phyloP scores from a whole-genome alignment of 208 protist species.

The Porcisia hertigi region DNA sequence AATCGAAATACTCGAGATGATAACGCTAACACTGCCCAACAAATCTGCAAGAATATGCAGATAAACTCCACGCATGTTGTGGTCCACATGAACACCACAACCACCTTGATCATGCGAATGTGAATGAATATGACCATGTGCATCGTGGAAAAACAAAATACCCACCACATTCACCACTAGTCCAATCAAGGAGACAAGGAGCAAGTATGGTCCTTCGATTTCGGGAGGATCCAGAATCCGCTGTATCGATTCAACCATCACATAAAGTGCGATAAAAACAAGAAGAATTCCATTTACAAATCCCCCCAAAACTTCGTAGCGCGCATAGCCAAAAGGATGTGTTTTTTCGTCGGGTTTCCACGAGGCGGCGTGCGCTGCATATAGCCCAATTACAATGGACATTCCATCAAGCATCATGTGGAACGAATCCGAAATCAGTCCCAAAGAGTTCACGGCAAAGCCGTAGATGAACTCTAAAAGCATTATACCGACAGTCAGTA shows the following conservation, averaged over 20 bases:
- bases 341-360: constrained; percentile 83
- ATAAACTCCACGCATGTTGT: constrained; percentile 88
- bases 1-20: constrained; percentile 80
- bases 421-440: constrained; percentile 96
- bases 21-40: constrained; percentile 85
- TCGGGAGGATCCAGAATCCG: constrained; percentile 77
- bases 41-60: constrained; percentile 91
- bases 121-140: constrained; percentile 55
- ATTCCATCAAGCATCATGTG: constrained; percentile 98
- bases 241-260: constrained; percentile 83
- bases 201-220: constrained; percentile 75
- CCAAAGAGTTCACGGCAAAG: constrained; percentile 71
- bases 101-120: constrained; percentile 44
- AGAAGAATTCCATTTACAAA: constrained; percentile 90
- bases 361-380: constrained; percentile 91
- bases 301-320: constrained; percentile 83
- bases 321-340: constrained; percentile 79
- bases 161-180: constrained; percentile 86
- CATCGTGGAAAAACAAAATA: constrained; percentile 84
- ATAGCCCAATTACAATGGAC: constrained; percentile 94
- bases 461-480: constrained; percentile 87
- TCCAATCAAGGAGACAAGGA: constrained; percentile 79
- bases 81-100: constrained; percentile 39
- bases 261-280: constrained; percentile 75
- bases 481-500: constrained; percentile 77